A percentile compares a stretch with the other conserved stretches of the same genome.
Evolutionary conservation across 495 filamentous ascomycete species (phyloP).

Genomic region (Aspergillus sclerotiicarbonarius): DNA sequence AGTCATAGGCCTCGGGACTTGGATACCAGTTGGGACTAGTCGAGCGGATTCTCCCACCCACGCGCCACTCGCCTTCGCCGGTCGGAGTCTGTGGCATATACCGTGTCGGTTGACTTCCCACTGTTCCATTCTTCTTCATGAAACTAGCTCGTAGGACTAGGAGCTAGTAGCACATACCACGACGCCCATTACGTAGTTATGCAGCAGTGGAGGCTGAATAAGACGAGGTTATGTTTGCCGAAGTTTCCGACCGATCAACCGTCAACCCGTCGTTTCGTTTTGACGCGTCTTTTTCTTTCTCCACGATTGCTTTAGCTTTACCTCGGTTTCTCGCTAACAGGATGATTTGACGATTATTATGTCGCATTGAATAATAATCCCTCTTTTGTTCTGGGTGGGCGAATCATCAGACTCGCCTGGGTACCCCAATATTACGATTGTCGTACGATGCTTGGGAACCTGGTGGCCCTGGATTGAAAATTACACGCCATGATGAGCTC

Average conservation of each 20-base stretch:
- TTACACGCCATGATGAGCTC: not conserved
- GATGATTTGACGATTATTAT: not conserved
- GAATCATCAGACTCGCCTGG: not conserved
- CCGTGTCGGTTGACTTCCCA: too few relatives aligned
- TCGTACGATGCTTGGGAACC: not conserved
- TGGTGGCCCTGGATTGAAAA: not conserved
- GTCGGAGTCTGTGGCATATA: too few relatives aligned
- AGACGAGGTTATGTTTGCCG: conserved; percentile 13
- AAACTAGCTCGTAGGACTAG: not conserved
- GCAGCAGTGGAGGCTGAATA: conserved; percentile 16
- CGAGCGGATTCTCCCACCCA: not conserved
- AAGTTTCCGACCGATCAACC: conserved; percentile 14
- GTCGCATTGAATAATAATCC: not conserved
- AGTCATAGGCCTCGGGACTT: not conserved
- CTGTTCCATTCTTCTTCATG: not conserved
- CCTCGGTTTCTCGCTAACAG: not conserved
- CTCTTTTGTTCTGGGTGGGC: not conserved
- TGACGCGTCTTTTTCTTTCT: conserved; percentile 1
- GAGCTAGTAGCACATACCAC: not conserved
- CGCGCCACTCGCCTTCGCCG: not conserved
- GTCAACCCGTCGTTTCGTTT: not conserved
- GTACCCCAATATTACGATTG: not conserved
- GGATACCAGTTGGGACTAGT: not conserved
- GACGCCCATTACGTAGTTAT: not conserved
- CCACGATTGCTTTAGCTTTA: not conserved